Conservation (phyloP, 495 filamentous ascomycete genomes). For the Lasiosphaeria hispida region DNA sequence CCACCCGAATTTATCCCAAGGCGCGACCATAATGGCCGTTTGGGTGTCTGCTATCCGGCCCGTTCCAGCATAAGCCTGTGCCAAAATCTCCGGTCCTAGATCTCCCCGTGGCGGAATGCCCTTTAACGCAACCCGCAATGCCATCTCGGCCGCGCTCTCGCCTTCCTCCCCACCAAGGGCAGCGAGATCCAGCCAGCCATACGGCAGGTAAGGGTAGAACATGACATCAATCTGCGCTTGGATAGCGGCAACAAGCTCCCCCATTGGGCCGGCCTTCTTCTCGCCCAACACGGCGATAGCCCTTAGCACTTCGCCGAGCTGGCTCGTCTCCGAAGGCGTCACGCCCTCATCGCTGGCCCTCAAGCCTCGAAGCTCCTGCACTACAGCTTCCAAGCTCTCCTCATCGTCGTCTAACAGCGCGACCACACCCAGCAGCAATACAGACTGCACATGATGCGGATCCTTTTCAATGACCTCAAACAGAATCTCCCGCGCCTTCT, state of each 20-base stretch:
- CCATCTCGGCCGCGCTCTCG: constrained; percentile 70
- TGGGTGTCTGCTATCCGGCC: constrained; percentile 70
- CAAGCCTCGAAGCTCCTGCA: constrained; percentile 69
- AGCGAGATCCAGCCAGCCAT: constrained; percentile 74
- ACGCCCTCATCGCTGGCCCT: constrained; percentile 56
- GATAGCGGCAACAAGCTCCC: constrained; percentile 10
- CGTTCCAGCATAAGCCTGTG: constrained; percentile 73
- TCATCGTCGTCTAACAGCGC: constrained; percentile 74
- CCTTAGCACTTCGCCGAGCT: constrained; percentile 46
- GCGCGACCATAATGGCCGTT: constrained; percentile 73
- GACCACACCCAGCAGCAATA: constrained; percentile 77
- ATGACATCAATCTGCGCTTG: constrained; percentile 72
- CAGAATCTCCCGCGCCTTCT: constrained; percentile 73
- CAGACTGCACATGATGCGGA: constrained; percentile 71
- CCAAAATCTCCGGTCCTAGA: constrained; percentile 65
- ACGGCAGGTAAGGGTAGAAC: constrained; percentile 68
- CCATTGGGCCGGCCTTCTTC: constrained; percentile 33
- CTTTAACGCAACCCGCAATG: constrained; percentile 70
- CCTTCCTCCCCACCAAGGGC: constrained; percentile 41
- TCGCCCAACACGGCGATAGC: constrained; percentile 40
- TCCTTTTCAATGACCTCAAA: constrained; percentile 71
- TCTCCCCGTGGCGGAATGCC: constrained; percentile 67
- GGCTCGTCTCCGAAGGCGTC: constrained; percentile 42
- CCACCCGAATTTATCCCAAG: constrained; percentile 73
- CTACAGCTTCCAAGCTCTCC: constrained; percentile 76